Evolutionary conservation across 176 grass and related monocot species (phyloP).

Genomic region (Guadua angustifolia): DNA sequence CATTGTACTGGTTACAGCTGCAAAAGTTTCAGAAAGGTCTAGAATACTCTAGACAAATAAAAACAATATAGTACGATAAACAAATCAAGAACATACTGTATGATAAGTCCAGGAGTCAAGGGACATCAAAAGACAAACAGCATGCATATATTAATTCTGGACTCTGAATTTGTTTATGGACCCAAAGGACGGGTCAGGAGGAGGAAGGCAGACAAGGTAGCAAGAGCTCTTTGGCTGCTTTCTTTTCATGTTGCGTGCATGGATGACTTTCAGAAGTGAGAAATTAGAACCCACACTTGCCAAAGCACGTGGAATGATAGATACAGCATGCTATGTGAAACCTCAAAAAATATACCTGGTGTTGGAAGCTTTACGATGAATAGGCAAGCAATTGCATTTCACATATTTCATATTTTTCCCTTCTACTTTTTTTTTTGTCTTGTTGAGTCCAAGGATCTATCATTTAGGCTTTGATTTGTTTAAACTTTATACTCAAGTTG

Average conservation of each 20-base stretch:
- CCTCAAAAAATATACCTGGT: background rate
- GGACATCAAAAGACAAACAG: conserved; percentile 1
- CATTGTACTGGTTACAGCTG: background rate
- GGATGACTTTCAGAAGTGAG: conserved; percentile 44
- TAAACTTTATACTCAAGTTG: background rate
- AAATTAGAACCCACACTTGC: conserved; percentile 29
- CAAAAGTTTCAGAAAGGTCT: conserved; percentile 11
- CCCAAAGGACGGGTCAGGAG: background rate
- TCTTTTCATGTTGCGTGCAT: conserved; percentile 57
- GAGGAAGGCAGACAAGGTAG: conserved; percentile 33
- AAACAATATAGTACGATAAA: background rate
- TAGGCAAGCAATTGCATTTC: background rate
- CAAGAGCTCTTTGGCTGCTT: conserved; percentile 27
- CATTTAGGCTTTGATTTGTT: background rate
- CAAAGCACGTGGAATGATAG: conserved; percentile 24
- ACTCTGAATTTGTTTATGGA: conserved; percentile 24
- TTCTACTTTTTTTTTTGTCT: background rate
- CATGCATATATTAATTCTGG: conserved; percentile 13
- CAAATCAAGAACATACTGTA: background rate
- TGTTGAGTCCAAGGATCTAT: background rate
- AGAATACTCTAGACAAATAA: conserved; percentile 10
- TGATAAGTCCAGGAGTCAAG: background rate
- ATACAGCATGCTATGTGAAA: conserved; percentile 7
- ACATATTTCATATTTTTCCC: background rate
- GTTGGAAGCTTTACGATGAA: background rate